Evolutionary conservation across 2,329 filamentous ascomycete species (phyloP), one percentile per base, ranked within the genome.

Genomic region (Pseudocercospora macadamiae): DNA sequence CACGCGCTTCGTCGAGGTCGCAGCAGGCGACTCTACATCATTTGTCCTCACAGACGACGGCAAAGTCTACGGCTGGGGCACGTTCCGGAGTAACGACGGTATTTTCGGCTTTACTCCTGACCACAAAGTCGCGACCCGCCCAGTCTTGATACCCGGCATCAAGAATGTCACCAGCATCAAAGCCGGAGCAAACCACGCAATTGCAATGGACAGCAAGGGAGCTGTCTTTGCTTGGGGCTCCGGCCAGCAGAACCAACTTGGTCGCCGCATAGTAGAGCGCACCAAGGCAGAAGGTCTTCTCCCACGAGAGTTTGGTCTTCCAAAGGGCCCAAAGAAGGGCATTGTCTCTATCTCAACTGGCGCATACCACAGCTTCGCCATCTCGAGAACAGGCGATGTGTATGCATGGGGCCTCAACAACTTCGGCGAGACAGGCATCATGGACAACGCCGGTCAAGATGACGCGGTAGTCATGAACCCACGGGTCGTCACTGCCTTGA

Each of bases 361-460:
- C 44, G 85, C 88, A 12, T 93, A 93, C 75, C 90, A 96, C 78
- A 89, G 87, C 66, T 93, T 96, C 68, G 89, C 88, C 51, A 82
- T 91, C 49, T 83, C 84, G 67, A 83, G 86, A 61, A 83, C 87
- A 25, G 87, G 87, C 36, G 81, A 84, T 26, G 88, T 93, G 28
- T 95, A 86, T 75, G 84, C 87, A 0, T 96, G 91, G 91, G 91
- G 92, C 21, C 79, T 93, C 26, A 96, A 96, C 81, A 92, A 89
- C 76, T 96, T 90, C 74, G 89, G 88, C 63, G 88, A 96, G 77
- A 90, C 89, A 14, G 91, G 89, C 32, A 81, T 88, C 59, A 79
- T 80, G 14, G 81, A 85, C 42, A 80, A 82, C 54, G 86, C 84
- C 12, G 88, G 87, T 28, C 84, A 88, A 58, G 85, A 89, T 53